These are phyloP conservation scores for Ustilago esculenta DNA, from an alignment of 1,284 basidiomycete genomes.

Conservation along the genomic window DNA sequence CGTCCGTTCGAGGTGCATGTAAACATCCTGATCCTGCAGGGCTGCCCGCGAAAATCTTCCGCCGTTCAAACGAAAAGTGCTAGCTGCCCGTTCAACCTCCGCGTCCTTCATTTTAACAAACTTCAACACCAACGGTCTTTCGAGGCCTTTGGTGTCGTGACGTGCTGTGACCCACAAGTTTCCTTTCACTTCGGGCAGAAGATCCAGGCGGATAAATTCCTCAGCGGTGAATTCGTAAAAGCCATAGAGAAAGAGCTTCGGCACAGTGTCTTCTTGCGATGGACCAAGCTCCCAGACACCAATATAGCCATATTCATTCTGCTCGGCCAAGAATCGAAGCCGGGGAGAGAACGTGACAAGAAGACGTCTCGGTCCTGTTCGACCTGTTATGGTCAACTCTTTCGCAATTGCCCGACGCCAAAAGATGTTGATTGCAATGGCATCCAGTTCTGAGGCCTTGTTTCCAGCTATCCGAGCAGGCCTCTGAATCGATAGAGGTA, in stretches of 20 bases:
- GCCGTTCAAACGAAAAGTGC: no score
- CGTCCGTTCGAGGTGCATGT: not conserved
- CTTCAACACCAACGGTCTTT: no score
- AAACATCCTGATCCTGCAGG: not conserved
- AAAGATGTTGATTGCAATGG: not conserved
- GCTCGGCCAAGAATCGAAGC: not conserved
- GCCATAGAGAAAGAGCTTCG: slow-evolving; percentile 2
- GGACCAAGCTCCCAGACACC: slow-evolving; percentile 6
- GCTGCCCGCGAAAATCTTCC: not conserved
- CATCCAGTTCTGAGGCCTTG: not conserved
- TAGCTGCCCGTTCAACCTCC: no score
- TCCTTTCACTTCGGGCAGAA: not conserved
- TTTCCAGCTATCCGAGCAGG: no score
- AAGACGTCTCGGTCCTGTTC: not conserved
- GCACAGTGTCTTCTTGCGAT: not conserved
- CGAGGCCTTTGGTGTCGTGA: no score
- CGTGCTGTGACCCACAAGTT: not conserved
- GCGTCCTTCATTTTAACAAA: no score
- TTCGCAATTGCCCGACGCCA: slow-evolving; percentile 4
- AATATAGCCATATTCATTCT: not conserved
- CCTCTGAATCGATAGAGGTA: no score
- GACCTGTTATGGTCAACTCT: not conserved
- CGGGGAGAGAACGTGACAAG: not conserved
- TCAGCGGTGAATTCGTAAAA: not conserved
- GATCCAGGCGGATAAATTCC: not conserved